Percentiles rank a stretch among this genome's conserved stretches.
Evolutionary conservation across 2,329 filamentous ascomycete species (phyloP).

Genomic region (Trichoderma harzianum): DNA sequence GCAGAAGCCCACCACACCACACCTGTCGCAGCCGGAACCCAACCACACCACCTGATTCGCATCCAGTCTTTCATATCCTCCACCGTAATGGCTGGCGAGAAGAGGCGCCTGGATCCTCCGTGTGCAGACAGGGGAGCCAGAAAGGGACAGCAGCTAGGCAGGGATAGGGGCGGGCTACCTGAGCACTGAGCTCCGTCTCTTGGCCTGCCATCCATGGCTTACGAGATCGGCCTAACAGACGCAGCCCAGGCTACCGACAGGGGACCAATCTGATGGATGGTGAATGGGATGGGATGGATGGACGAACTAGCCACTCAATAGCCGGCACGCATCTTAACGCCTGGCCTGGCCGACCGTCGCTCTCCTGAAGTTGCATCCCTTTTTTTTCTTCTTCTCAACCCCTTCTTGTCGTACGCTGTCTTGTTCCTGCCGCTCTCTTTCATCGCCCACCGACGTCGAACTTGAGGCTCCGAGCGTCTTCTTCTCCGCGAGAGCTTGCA

Average conservation of each 20-base stretch:
- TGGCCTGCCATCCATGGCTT: slow-evolving; percentile 19
- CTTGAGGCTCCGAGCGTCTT: background rate
- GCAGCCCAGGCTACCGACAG: slow-evolving; percentile 15
- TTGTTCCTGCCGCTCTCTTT: slow-evolving; percentile 19
- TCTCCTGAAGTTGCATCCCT: slow-evolving; percentile 18
- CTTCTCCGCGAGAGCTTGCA: slow-evolving; percentile 9
- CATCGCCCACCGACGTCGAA: slow-evolving; percentile 6
- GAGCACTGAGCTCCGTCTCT: slow-evolving; percentile 17
- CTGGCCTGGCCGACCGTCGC: slow-evolving; percentile 13
- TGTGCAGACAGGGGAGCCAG: slow-evolving; percentile 18
- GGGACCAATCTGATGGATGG: slow-evolving; percentile 17
- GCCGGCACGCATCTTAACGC: slow-evolving; percentile 19
- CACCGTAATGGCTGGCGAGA: slow-evolving; percentile 19
- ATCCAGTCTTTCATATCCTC: slow-evolving; percentile 17
- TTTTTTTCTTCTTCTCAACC: slow-evolving; percentile 18
- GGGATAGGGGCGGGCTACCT: slow-evolving; percentile 15
- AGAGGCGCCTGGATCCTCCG: slow-evolving; percentile 19
- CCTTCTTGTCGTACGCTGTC: slow-evolving; percentile 17
- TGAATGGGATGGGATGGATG: slow-evolving; percentile 15
- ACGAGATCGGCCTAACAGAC: slow-evolving; percentile 20
- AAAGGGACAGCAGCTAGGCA: slow-evolving; percentile 14
- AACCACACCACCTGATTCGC: slow-evolving; percentile 20
- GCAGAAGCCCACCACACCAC: slow-evolving; percentile 9
- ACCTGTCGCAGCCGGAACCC: slow-evolving; percentile 16
- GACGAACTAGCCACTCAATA: slow-evolving; percentile 15